Evolutionary conservation across 805 yeast genomes (phyloP).

Genomic region (Torulaspora delbrueckii): DNA sequence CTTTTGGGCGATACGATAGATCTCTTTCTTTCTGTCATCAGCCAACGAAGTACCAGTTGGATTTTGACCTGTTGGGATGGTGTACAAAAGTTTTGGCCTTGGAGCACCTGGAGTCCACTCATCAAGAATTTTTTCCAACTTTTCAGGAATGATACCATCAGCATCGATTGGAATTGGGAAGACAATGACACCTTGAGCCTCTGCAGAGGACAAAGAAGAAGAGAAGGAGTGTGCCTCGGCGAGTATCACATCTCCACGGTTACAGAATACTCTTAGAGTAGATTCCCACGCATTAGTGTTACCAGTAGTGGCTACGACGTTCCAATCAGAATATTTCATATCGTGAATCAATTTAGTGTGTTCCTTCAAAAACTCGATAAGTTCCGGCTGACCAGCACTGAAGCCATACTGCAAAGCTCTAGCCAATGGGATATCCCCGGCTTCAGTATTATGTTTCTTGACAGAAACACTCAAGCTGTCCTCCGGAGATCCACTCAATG

Average conservation of each 20-base stretch:
- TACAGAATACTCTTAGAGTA: conserved; percentile 66
- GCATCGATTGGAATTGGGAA: conserved; percentile 76
- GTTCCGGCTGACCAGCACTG: conserved; percentile 75
- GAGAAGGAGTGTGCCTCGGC: conserved; percentile 81
- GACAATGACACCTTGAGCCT: conserved; percentile 61
- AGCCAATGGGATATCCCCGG: conserved; percentile 65
- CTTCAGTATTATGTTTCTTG: conserved; percentile 39
- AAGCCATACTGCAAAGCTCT: conserved; percentile 89
- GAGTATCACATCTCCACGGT: conserved; percentile 76
- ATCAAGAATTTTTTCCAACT: conserved; percentile 54
- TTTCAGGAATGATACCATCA: conserved; percentile 71
- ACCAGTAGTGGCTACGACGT: conserved; percentile 64
- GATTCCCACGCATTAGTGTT: conserved; percentile 91
- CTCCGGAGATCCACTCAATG: conserved; percentile 34
- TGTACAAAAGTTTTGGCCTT: conserved; percentile 82
- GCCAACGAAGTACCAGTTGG: conserved; percentile 90
- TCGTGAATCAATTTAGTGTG: conserved; percentile 58
- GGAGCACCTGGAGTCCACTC: conserved; percentile 62
- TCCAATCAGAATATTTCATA: conserved; percentile 64
- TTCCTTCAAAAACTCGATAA: conserved; percentile 61
- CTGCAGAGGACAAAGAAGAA: conserved; percentile 77
- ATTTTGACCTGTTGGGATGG: conserved; percentile 95
- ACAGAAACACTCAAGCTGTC: conserved; percentile 24
- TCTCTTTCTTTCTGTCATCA: conserved; percentile 65
- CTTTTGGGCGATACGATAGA: conserved; percentile 75